Conservation (phyloP, 164 flowering plant species). For the Tetracentron sinense region DNA sequence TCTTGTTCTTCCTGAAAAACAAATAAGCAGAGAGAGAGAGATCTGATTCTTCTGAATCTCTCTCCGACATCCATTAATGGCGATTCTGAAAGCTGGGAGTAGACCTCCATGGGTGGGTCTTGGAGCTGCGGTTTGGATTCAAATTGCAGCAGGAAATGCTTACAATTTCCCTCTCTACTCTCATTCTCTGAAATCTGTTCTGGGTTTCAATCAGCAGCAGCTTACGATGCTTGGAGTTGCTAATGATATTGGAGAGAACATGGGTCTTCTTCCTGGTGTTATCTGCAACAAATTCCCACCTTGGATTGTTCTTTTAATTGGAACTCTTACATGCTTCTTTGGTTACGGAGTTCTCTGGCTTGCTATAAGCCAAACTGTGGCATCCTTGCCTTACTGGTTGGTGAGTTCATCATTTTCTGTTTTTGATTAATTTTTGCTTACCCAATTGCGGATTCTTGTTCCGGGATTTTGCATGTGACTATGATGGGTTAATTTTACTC, state of each 20-base stretch:
- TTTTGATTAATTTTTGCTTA: not conserved
- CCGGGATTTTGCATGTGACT: not conserved
- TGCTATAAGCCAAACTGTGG: conserved; percentile 48
- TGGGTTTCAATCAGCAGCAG: conserved; percentile 75
- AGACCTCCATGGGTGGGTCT: conserved; percentile 91
- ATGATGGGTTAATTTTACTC: not conserved
- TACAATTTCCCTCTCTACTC: conserved; percentile 76
- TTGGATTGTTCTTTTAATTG: conserved; percentile 59
- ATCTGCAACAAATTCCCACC: conserved; percentile 72
- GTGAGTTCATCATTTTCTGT: conserved; percentile 30
- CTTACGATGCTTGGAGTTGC: conserved; percentile 79
- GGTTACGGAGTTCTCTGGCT: conserved; percentile 85
- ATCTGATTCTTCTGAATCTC: not conserved
- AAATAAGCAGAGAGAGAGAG: not conserved
- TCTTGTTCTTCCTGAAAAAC: not conserved
- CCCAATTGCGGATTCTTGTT: not conserved
- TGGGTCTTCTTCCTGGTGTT: conserved; percentile 70
- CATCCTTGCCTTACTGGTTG: conserved; percentile 61
- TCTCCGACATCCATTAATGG: conserved; percentile 6
- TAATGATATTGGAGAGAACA: conserved; percentile 75
- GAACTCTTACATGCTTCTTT: conserved; percentile 45
- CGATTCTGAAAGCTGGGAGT: conserved; percentile 49
- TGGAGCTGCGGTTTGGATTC: conserved; percentile 72
- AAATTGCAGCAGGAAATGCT: conserved; percentile 63
- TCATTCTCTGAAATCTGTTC: conserved; percentile 59